These are phyloP conservation scores for Phytophthora chlamydospora DNA, from an alignment of 352 stramenopile genomes.

Conservation along the genomic window DNA sequence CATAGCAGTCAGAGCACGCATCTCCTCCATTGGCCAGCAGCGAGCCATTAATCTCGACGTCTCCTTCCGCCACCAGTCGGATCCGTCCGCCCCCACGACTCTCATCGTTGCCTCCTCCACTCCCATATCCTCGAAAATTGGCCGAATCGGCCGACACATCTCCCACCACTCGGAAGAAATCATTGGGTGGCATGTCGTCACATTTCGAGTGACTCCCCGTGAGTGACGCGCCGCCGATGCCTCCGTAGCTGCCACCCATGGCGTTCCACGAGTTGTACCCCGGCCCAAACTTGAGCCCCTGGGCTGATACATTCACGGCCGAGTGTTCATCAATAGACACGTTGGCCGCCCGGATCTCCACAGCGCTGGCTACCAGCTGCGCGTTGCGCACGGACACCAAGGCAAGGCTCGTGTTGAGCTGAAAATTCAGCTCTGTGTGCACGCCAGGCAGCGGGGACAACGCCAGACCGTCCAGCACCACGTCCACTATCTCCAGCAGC, in stretches of 20 bases:
- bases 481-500: slow-evolving; percentile 52
- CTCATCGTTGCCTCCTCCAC: slow-evolving; percentile 66
- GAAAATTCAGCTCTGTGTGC: slow-evolving; percentile 60
- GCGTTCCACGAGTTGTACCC: slow-evolving; percentile 78
- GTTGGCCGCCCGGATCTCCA: slow-evolving; percentile 56
- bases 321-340: slow-evolving; percentile 54
- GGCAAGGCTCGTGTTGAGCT: slow-evolving; percentile 39
- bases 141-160: slow-evolving; percentile 52
- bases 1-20: slow-evolving; percentile 53
- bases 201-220: slow-evolving; percentile 44
- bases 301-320: slow-evolving; percentile 59
- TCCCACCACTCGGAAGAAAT: slow-evolving; percentile 72
- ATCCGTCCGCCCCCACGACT: slow-evolving; percentile 74
- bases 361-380: slow-evolving; percentile 57
- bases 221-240: slow-evolving; percentile 75
- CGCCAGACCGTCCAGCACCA: slow-evolving; percentile 45
- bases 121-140: slow-evolving; percentile 87
- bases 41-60: slow-evolving; percentile 66
- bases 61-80: slow-evolving; percentile 38
- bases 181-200: slow-evolving; percentile 57
- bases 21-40: slow-evolving; percentile 70
- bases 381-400: slow-evolving; percentile 56
- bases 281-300: slow-evolving; percentile 80
- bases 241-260: slow-evolving; percentile 77
- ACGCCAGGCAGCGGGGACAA: slow-evolving; percentile 45